These are phyloP conservation scores for Astrothelium subdiscretum DNA, from an alignment of 495 filamentous ascomycete genomes.

Conservation along the genomic window DNA sequence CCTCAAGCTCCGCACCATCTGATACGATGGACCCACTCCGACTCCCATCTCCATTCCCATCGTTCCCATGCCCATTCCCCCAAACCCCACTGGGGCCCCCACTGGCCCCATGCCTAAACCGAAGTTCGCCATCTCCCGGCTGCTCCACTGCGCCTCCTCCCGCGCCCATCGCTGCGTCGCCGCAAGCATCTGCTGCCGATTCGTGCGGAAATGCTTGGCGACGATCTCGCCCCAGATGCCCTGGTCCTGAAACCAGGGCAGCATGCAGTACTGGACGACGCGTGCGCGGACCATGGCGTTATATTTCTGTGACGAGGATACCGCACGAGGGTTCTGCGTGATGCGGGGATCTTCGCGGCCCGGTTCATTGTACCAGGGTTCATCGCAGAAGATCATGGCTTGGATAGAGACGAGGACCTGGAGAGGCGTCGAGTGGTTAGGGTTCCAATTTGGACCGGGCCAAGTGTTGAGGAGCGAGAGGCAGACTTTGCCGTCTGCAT, in stretches of 20 bases:
- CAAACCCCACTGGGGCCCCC: background rate
- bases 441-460: constrained; percentile 42
- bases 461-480: constrained; percentile 51
- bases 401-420: constrained; percentile 52
- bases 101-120: background rate
- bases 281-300: background rate
- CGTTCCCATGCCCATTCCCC: background rate
- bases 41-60: background rate
- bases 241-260: background rate
- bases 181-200: background rate
- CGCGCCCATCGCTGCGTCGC: background rate
- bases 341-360: constrained; percentile 23
- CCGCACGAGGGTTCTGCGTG: background rate
- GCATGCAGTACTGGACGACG: background rate
- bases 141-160: background rate
- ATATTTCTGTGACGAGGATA: background rate
- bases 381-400: constrained; percentile 46
- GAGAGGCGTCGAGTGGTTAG: constrained; percentile 41
- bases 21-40: background rate
- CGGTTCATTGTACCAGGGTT: constrained; percentile 50
- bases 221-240: background rate
- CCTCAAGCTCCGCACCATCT: background rate
- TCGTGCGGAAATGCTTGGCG: background rate
- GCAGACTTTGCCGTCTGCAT: constrained; percentile 45
- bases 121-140: background rate